These are phyloP conservation scores for Lyophyllum decastes DNA, from an alignment of 768 basidiomycete genomes.

Conservation along the genomic window DNA sequence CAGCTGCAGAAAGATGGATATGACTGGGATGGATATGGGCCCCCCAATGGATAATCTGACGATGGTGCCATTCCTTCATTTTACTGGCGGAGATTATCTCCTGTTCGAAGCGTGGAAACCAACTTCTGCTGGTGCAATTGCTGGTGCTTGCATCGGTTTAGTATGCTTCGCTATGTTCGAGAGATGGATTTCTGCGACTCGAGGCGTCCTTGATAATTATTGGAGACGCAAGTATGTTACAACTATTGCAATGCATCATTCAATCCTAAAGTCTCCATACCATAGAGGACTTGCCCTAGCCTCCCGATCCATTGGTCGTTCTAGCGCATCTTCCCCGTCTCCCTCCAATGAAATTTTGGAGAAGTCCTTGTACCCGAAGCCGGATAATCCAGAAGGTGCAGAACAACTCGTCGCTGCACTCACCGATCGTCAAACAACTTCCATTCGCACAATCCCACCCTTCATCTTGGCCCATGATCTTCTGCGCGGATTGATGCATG, in stretches of 20 bases:
- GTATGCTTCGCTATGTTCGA: slow-evolving; percentile 70
- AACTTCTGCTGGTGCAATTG: slow-evolving; percentile 65
- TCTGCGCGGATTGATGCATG: slow-evolving; percentile 66
- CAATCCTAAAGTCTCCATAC: not conserved
- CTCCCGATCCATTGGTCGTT: not conserved
- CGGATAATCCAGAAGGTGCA: not conserved
- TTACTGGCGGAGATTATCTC: slow-evolving; percentile 62
- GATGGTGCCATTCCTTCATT: slow-evolving; percentile 76
- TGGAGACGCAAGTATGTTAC: slow-evolving; percentile 60
- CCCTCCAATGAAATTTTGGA: slow-evolving; percentile 3
- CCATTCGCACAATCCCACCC: slow-evolving; percentile 48
- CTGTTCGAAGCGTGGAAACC: slow-evolving; percentile 73
- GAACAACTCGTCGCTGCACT: not conserved
- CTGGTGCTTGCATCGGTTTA: slow-evolving; percentile 74
- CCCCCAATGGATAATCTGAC: slow-evolving; percentile 18
- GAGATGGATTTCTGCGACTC: slow-evolving; percentile 62
- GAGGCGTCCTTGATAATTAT: slow-evolving; percentile 49
- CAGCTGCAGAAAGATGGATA: slow-evolving; percentile 7
- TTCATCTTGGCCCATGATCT: slow-evolving; percentile 72
- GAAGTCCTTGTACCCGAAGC: slow-evolving; percentile 6
- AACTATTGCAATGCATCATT: not conserved
- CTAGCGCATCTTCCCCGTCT: not conserved
- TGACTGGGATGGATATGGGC: slow-evolving; percentile 5
- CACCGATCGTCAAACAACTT: not conserved
- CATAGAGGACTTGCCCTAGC: slow-evolving; percentile 16